These are phyloP conservation scores for Tricholoma matsutake DNA, from an alignment of 768 basidiomycete genomes.

Conservation along the genomic window DNA sequence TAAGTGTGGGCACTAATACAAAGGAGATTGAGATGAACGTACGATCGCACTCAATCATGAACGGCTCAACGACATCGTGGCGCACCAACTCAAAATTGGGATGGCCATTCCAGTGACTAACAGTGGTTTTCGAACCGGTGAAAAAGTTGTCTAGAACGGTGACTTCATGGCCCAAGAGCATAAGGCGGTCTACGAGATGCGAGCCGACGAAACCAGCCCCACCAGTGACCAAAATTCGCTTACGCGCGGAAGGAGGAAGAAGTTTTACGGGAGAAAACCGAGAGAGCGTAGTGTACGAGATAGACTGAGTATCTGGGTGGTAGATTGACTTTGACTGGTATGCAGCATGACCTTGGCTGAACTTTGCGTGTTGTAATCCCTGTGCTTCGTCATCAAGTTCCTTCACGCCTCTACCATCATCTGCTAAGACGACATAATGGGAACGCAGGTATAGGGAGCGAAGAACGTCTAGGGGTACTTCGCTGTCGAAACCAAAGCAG, in stretches of 20 bases:
- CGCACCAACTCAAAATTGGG: slow-evolving; percentile 98
- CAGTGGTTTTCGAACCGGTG: slow-evolving; percentile 96
- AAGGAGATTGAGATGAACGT: slow-evolving; percentile 28
- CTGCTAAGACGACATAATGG: slow-evolving; percentile 59
- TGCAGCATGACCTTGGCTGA: slow-evolving; percentile 44
- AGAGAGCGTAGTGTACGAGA: slow-evolving; percentile 89
- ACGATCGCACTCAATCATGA: slow-evolving; percentile 99
- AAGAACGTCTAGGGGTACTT: slow-evolving; percentile 74
- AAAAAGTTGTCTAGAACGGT: slow-evolving; percentile 99
- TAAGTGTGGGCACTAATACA: slow-evolving; percentile 11
- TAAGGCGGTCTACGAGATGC: slow-evolving; percentile 95
- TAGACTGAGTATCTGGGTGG: slow-evolving; percentile 72
- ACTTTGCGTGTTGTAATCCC: slow-evolving; percentile 49
- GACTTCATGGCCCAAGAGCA: slow-evolving; percentile 97
- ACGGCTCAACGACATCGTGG: slow-evolving; percentile 95
- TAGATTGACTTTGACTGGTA: slow-evolving; percentile 88
- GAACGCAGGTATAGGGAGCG: slow-evolving; percentile 87
- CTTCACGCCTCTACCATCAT: slow-evolving; percentile 28
- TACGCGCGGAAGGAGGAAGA: slow-evolving; percentile 71
- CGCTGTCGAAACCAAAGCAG: slow-evolving; percentile 88
- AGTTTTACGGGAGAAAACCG: slow-evolving; percentile 93
- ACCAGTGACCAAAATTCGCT: slow-evolving; percentile 92
- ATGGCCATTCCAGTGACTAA: slow-evolving; percentile 94
- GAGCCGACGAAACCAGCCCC: slow-evolving; percentile 99
- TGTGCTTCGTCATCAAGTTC: slow-evolving; percentile 37